Evolutionary conservation across 176 grass and related monocot genomes (phyloP), one percentile per base, ranked within the genome.

Genomic region (Rhynchospora pubera): DNA sequence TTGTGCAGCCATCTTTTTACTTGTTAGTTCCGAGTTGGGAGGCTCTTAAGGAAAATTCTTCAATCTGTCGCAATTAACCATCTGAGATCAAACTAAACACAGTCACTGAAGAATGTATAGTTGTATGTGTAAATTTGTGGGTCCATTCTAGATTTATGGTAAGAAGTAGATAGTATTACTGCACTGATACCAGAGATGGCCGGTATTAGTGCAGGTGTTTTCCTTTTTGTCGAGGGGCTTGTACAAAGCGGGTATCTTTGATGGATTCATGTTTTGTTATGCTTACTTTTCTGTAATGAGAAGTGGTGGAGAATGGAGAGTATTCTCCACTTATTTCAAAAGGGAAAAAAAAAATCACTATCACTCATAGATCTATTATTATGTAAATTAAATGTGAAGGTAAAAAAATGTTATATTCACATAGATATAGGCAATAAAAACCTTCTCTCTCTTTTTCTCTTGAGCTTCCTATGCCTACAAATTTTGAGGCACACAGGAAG

Each of bases 381-480:
- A 62, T 82, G 68, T 32, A 48, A 79, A 87, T 83, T 57, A 42
- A 87, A 87, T 83, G 52, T 32, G 42, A 83, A 24, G 59, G 26
- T 62, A 81, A 81, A 62, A 81, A 61, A 81, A 81, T 62, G 78
- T 81, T 13, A 91, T 92, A 92, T 97, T 92, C 90, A 97, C 92
- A 94, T 91, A 32, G 94, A 97, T 64, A 97, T 84, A 75, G 94
- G 94, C 81, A 97, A 91, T 83, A 92, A 78, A 78, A 92, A 85
- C 93, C 90, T 94, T 62, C 90, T 89, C 59, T 97, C 94, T 52
- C 88, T 91, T 97, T 94, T 97, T 81, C 83, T 94, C 62, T 85
- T 89, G 39, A 97, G 79, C 77, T 86, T 87, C 92, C 85, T 94
- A 86, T 94, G 78, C 90, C 94, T 92, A 92, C 88, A 97, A 62